Evolutionary conservation across 768 basidiomycete genomes (phyloP).

Genomic region (Boletus vermiculosoides): DNA sequence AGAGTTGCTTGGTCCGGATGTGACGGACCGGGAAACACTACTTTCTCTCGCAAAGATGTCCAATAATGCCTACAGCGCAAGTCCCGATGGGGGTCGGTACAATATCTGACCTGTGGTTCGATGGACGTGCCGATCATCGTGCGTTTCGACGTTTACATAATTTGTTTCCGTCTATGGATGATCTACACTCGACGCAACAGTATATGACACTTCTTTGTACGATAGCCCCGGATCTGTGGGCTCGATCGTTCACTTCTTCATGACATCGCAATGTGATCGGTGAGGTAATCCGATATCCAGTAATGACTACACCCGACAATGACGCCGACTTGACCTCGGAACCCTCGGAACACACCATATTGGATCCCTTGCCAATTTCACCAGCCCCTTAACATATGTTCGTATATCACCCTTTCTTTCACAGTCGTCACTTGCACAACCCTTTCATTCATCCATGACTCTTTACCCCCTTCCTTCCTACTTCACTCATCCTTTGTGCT

Average conservation of each 20-base stretch:
- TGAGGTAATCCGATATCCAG: too few relatives aligned
- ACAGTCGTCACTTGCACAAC: too few relatives aligned
- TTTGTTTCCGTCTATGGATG: not conserved
- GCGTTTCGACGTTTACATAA: not conserved
- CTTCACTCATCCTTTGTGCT: too few relatives aligned
- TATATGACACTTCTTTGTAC: not conserved
- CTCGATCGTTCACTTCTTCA: not conserved
- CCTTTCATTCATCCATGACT: too few relatives aligned
- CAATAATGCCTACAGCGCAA: slow-evolving; percentile 71
- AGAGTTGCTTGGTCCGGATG: slow-evolving; percentile 68
- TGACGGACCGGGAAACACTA: slow-evolving; percentile 67
- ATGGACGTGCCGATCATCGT: not conserved
- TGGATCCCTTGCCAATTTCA: too few relatives aligned
- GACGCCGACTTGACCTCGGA: too few relatives aligned
- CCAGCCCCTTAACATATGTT: too few relatives aligned
- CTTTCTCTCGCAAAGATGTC: slow-evolving; percentile 86
- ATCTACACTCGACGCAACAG: not conserved
- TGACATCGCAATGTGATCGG: not conserved
- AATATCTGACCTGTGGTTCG: slow-evolving; percentile 20
- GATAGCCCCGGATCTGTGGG: not conserved
- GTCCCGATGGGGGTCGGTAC: slow-evolving; percentile 66
- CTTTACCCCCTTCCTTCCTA: too few relatives aligned
- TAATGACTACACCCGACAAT: too few relatives aligned
- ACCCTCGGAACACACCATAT: too few relatives aligned
- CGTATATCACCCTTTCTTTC: too few relatives aligned